Conservation (phyloP, 768 basidiomycete species). For the Boletus edulis region DNA sequence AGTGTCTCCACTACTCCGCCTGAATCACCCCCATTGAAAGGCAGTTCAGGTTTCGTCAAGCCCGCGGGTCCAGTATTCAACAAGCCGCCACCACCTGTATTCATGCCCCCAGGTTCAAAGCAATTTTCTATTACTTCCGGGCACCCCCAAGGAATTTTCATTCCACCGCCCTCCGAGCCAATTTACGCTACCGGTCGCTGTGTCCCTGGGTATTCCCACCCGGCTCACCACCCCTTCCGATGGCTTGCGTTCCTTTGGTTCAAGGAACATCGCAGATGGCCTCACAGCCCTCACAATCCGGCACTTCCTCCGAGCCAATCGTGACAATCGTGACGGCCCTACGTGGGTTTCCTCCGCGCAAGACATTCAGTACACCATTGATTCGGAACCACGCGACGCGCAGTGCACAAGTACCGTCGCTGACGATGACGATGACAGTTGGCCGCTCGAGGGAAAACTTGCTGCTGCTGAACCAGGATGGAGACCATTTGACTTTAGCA, state of each 20-base stretch:
- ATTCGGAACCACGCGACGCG: conserved; percentile 33
- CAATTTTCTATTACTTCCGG: conserved; percentile 5
- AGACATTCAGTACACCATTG: conserved; percentile 51
- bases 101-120: conserved; percentile 25
- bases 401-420: not conserved
- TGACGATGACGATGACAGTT: conserved; percentile 69
- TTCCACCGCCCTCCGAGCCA: conserved; percentile 36
- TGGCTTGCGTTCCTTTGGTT: conserved; percentile 16
- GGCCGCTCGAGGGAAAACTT: conserved; percentile 70
- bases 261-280: conserved; percentile 34
- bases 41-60: conserved; percentile 26
- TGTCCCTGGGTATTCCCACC: conserved; percentile 44
- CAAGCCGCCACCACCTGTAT: conserved; percentile 41
- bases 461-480: conserved; percentile 52
- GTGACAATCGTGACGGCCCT: conserved; percentile 42
- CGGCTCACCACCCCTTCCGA: conserved; percentile 29
- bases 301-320: conserved; percentile 49
- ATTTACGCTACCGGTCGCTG: conserved; percentile 44
- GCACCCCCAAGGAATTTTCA: conserved; percentile 29
- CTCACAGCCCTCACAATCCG: conserved; percentile 56
- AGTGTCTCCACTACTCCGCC: conserved; percentile 58
- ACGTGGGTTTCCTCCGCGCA: conserved; percentile 62
- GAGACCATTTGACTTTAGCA: conserved; percentile 53
- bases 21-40: conserved; percentile 46
- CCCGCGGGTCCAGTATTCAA: conserved; percentile 56